These are phyloP conservation scores for Scytalidium sp. DNA, from an alignment of 2,329 filamentous ascomycete species.

Conservation along the genomic window DNA sequence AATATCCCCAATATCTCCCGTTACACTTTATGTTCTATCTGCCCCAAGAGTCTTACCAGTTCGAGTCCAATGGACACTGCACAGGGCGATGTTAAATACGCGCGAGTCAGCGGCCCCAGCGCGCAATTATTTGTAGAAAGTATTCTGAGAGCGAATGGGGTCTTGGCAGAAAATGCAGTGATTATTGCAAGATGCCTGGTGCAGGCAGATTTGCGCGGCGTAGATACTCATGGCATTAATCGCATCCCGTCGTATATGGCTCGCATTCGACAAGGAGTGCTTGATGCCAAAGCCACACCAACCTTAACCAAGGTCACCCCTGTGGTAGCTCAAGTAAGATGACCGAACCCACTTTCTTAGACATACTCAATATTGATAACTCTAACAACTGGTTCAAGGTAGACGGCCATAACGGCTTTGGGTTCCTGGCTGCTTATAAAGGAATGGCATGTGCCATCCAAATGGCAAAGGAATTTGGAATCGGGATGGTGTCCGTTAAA, in stretches of 20 bases:
- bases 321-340: constrained; percentile 60
- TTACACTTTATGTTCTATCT: not conserved
- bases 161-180: constrained; percentile 53
- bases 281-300: constrained; percentile 59
- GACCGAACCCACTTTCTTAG: constrained; percentile 31
- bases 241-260: constrained; percentile 76
- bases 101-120: not conserved
- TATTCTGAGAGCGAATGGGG: constrained; percentile 59
- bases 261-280: constrained; percentile 66
- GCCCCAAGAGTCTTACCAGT: too few species aligned
- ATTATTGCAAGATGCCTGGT: constrained; percentile 68
- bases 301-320: constrained; percentile 61
- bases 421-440: constrained; percentile 65
- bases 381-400: constrained; percentile 2
- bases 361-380: not conserved
- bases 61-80: not conserved
- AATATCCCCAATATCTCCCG: constrained; percentile 1
- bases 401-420: constrained; percentile 69
- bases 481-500: constrained; percentile 73
- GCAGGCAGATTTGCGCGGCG: constrained; percentile 71
- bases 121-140: constrained; percentile 41
- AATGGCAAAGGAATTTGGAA: constrained; percentile 62
- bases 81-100: not conserved
- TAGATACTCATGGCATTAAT: constrained; percentile 78
- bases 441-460: constrained; percentile 67